phyloP scores from a whole-genome alignment of 345 rosid species.

The Capsella bursapastoris region DNA sequence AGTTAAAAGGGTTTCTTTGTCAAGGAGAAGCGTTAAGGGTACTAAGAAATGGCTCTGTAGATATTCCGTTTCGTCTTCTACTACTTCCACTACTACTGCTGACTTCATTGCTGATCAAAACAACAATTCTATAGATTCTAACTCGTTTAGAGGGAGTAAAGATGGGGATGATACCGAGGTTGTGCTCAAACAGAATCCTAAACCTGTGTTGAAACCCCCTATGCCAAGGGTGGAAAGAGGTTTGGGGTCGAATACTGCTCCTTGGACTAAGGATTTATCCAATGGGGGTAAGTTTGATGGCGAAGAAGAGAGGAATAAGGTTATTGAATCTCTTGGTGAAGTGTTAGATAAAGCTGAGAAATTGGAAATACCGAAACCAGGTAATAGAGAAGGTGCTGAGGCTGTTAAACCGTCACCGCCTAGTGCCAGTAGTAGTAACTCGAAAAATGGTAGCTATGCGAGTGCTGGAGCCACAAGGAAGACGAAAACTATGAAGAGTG shows the following conservation, averaged over 20 bases:
- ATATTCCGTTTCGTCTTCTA: slow-evolving; percentile 67
- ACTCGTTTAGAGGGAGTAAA: slow-evolving; percentile 51
- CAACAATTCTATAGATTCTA: slow-evolving; percentile 54
- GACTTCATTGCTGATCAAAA: slow-evolving; percentile 73
- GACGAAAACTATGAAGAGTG: slow-evolving; percentile 81
- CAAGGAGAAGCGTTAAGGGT: slow-evolving; percentile 52
- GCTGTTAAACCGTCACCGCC: slow-evolving; percentile 44
- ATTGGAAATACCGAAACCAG: slow-evolving; percentile 59
- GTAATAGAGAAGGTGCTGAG: slow-evolving; percentile 46
- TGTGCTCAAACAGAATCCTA: slow-evolving; percentile 82
- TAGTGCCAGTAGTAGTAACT: slow-evolving; percentile 40
- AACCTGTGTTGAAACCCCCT: slow-evolving; percentile 67
- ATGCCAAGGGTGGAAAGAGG: slow-evolving; percentile 43
- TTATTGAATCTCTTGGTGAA: slow-evolving; percentile 83
- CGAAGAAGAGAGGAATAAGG: slow-evolving; percentile 65
- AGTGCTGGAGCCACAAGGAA: slow-evolving; percentile 46
- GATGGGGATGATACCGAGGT: slow-evolving; percentile 56
- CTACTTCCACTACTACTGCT: slow-evolving; percentile 49
- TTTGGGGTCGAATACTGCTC: slow-evolving; percentile 46
- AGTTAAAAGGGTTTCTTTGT: slow-evolving; percentile 63
- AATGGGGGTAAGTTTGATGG: slow-evolving; percentile 46
- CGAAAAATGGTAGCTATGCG: slow-evolving; percentile 41
- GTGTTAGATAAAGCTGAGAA: slow-evolving; percentile 91
- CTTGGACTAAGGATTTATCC: slow-evolving; percentile 45
- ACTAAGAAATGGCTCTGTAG: slow-evolving; percentile 74